A percentile compares a stretch with the other conserved stretches of the same genome.
Evolutionary conservation across 2,329 filamentous ascomycete genomes (phyloP).

Genomic region (Cercospora sp.): DNA sequence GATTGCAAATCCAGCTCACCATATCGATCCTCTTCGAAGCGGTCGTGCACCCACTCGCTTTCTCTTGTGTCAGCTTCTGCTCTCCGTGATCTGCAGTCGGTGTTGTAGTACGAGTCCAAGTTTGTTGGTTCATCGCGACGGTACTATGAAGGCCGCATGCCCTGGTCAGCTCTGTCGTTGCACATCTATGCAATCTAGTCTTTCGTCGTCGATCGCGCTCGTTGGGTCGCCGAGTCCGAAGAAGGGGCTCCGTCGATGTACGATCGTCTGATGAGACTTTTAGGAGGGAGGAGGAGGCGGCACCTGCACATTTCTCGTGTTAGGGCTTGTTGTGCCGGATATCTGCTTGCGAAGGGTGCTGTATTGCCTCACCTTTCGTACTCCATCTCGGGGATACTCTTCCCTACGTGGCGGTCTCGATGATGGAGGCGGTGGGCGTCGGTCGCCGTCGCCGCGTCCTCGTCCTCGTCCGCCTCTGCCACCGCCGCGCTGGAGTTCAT

Average conservation of each 20-base stretch:
- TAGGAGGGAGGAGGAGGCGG: constrained; percentile 43
- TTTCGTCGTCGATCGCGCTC: constrained; percentile 22
- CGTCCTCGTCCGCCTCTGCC: constrained; percentile 29
- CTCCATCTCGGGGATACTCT: constrained; percentile 73
- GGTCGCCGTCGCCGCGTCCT: constrained; percentile 30
- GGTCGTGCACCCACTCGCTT: constrained; percentile 83
- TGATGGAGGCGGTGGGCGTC: constrained; percentile 59
- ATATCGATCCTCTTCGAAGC: constrained; percentile 38
- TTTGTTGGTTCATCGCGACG: constrained; percentile 45
- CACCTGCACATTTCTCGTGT: constrained; percentile 37
- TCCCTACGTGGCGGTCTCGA: constrained; percentile 55
- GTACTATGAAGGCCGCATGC: constrained; percentile 36
- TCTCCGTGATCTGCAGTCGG: constrained; percentile 9
- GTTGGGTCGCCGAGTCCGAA: constrained; percentile 27
- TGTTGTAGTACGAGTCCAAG: constrained; percentile 63
- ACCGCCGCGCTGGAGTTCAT: constrained; percentile 27
- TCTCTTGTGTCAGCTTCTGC: constrained; percentile 26
- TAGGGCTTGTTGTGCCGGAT: constrained; percentile 63
- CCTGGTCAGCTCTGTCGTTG: constrained; percentile 40
- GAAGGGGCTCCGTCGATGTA: constrained; percentile 21
- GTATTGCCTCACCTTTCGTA: constrained; percentile 72
- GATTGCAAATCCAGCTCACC: constrained; percentile 12
- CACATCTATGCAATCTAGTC: constrained; percentile 14
- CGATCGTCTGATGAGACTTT: constrained; percentile 36
- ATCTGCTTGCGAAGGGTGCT: no score